A percentile compares a stretch with the other conserved stretches of the same genome.
Evolutionary conservation across 139 green algal species (phyloP).

Genomic region (Haematococcus lacustris): DNA sequence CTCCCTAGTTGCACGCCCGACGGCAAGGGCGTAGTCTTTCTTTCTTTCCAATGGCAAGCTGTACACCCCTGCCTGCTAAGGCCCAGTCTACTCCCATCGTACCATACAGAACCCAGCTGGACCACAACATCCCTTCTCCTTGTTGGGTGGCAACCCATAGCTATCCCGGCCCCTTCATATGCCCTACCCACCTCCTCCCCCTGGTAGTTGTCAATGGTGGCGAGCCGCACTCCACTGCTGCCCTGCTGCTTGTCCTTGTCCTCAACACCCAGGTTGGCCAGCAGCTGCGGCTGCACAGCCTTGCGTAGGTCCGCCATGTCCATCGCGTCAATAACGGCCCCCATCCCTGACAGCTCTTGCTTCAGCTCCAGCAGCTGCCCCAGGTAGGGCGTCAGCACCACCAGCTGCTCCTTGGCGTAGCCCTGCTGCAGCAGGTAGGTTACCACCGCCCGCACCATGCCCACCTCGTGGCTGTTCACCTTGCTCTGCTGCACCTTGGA

Average conservation of each 20-base stretch:
- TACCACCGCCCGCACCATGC: conserved; percentile 37
- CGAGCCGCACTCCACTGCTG: conserved; percentile 34
- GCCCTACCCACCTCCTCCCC: conserved; percentile 10
- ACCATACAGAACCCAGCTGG: background rate
- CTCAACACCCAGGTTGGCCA: background rate
- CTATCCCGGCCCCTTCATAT: background rate
- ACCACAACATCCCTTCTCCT: background rate
- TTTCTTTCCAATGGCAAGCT: too few species aligned
- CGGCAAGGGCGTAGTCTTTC: too few species aligned
- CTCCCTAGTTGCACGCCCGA: too few species aligned
- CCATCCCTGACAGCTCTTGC: conserved; percentile 15
- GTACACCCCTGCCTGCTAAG: background rate
- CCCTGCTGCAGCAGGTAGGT: conserved; percentile 60
- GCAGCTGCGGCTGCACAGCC: background rate
- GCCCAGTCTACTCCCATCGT: background rate
- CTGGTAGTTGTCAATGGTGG: conserved; percentile 77
- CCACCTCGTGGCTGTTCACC: conserved; percentile 40
- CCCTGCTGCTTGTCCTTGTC: background rate
- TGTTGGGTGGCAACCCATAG: background rate
- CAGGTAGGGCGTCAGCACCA: conserved; percentile 72
- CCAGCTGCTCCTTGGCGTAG: conserved; percentile 49
- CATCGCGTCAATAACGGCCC: conserved; percentile 23
- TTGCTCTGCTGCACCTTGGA: conserved; percentile 10
- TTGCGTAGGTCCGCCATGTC: conserved; percentile 25
- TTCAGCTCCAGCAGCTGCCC: conserved; percentile 62